Evolutionary conservation across 2,329 filamentous ascomycete species (phyloP), one percentile per base, ranked within the genome.

Genomic region (Thelonectria discophora): DNA sequence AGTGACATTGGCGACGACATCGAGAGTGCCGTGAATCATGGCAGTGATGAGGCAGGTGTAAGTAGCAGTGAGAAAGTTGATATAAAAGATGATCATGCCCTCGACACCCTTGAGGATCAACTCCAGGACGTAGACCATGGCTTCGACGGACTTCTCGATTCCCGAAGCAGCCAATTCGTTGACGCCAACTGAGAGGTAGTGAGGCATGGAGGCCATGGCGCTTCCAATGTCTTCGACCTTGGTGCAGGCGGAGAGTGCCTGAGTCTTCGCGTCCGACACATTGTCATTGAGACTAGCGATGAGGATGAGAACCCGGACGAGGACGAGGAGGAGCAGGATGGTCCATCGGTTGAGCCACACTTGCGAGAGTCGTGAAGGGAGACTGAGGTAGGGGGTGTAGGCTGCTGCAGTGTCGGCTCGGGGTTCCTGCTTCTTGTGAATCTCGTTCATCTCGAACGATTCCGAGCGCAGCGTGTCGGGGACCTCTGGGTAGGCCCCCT

Each of bases 271-370:
- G 58, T 88, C 88, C 55, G 79, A 86, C 66, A 98, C 86, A 74
- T 94, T 88, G 69, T 87, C 83, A 74, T 93, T 84, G 65, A 97
- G 85, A 69, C 86, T 85, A 57, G 84, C 84, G 57, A 94, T 86
- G 39, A 94, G 88, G 62, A 98, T 82, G 54, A 99, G 80, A 62
- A 94, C 86, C 59, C 94, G 88, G 65, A 90, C 86, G 54, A 99
- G 88, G 58, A 98, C 89, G 55, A 99, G 88, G 61, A 97, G 77
- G 49, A 98, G 84, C 49, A 99, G 84, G 62, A 98, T 84, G 40
- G 95, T 98, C 95, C 95, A 99, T 78, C 92, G 88, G 82, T 99
- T 98, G 81, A 99, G 89, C 93, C 94, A 97, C 77, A 96, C 86
- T 82, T 99, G 95, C 54, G 95, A 98, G 72, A 98, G 85, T 72